Conservation (phyloP, 805 yeast genomes). For the Yarrowia sp. region DNA sequence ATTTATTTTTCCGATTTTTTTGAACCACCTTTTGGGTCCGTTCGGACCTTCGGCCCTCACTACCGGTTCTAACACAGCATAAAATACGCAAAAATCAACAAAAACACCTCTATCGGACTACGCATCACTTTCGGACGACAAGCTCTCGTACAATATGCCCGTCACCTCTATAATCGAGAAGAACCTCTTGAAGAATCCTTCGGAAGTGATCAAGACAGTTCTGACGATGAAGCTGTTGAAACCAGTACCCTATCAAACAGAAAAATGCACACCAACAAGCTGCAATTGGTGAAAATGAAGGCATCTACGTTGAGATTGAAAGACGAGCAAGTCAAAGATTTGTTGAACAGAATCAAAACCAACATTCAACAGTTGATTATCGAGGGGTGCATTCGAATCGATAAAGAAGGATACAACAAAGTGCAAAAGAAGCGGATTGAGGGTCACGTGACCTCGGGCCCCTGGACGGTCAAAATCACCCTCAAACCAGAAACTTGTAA, state of each 20-base stretch:
- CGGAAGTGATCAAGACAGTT: slow-evolving; percentile 2
- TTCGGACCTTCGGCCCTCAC: no score
- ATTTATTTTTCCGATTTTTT: no score
- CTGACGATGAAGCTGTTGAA: slow-evolving; percentile 8
- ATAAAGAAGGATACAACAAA: slow-evolving; percentile 11
- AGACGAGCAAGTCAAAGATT: background rate
- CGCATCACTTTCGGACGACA: slow-evolving; percentile 6
- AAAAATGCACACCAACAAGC: background rate
- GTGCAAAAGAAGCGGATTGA: background rate
- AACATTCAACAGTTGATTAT: background rate
- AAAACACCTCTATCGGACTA: background rate
- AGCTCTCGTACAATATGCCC: slow-evolving; percentile 15
- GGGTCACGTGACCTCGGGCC: background rate
- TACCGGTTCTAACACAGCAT: background rate
- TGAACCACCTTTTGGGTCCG: no score
- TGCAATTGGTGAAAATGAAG: slow-evolving; percentile 16
- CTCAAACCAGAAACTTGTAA: background rate
- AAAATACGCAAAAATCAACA: background rate
- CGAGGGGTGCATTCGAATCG: slow-evolving; percentile 15
- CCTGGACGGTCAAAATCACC: background rate
- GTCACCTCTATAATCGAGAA: background rate
- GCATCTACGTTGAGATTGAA: background rate
- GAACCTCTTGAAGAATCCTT: background rate
- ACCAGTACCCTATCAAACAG: slow-evolving; percentile 7
- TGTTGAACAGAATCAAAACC: background rate